A percentile compares a stretch with the other conserved stretches of the same genome.
phyloP scores from a whole-genome alignment of 768 basidiomycete species.

The Suillus occidentalis region DNA sequence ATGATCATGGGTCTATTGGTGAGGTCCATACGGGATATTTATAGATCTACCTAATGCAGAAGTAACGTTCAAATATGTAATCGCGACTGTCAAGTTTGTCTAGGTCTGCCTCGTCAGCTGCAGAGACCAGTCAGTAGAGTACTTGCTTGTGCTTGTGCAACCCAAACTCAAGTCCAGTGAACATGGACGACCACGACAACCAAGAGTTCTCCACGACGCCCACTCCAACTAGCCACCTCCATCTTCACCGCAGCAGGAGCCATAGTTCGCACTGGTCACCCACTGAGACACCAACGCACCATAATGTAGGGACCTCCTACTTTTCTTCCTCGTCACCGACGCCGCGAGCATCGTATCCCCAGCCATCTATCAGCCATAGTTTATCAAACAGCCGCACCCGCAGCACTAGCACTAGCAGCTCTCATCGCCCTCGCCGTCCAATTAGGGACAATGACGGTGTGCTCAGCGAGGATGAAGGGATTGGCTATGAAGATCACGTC shows the following conservation, averaged over 20 bases:
- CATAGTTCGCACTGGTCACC: slow-evolving; percentile 61
- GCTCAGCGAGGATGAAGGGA: slow-evolving; percentile 55
- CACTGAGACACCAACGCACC: slow-evolving; percentile 59
- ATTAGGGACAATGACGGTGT: slow-evolving; percentile 45
- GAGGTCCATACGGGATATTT: background rate
- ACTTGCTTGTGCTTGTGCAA: background rate
- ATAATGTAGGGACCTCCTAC: slow-evolving; percentile 70
- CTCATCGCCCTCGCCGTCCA: slow-evolving; percentile 46
- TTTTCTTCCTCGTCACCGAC: slow-evolving; percentile 51
- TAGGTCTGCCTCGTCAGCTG: background rate
- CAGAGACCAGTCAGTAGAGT: background rate
- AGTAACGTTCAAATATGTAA: background rate
- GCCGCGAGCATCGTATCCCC: slow-evolving; percentile 41
- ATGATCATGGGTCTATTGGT: too few relatives aligned
- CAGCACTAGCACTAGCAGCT: slow-evolving; percentile 65
- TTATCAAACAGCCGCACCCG: slow-evolving; percentile 50
- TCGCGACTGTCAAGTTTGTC: background rate
- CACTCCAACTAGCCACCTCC: slow-evolving; percentile 36
- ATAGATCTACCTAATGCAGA: slow-evolving; percentile 3
- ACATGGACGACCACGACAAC: slow-evolving; percentile 38
- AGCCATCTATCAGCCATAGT: slow-evolving; percentile 46
- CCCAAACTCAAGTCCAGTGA: too few relatives aligned
- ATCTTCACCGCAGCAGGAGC: slow-evolving; percentile 45
- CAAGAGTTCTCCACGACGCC: slow-evolving; percentile 42
- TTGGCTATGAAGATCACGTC: slow-evolving; percentile 24